phyloP scores from a whole-genome alignment of 495 filamentous ascomycete genomes.

The Cercophora newfieldiana region DNA sequence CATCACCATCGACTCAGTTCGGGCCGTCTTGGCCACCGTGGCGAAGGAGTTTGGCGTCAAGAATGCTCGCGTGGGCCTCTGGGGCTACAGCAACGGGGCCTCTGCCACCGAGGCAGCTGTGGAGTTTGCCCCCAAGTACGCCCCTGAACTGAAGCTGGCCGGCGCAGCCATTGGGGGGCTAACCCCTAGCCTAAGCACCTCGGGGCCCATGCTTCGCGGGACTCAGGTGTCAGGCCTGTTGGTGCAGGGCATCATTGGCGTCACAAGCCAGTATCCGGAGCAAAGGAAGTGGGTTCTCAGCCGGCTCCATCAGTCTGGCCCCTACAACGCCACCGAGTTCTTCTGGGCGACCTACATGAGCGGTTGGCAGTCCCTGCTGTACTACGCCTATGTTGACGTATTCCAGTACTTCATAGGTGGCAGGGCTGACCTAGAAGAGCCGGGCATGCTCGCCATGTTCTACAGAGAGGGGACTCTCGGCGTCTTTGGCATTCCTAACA shows the following conservation, averaged over 20 bases:
- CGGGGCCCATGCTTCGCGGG: constrained; percentile 25
- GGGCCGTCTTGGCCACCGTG: constrained; percentile 37
- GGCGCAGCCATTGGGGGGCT: constrained; percentile 54
- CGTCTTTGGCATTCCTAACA: constrained; percentile 42
- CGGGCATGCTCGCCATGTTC: constrained; percentile 28
- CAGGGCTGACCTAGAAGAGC: constrained; percentile 25
- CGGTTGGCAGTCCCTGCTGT: constrained; percentile 24
- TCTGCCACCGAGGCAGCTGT: constrained; percentile 56
- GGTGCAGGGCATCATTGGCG: constrained; percentile 28
- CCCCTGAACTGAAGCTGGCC: constrained; percentile 53
- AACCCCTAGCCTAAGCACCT: constrained; percentile 33
- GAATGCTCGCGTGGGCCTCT: constrained; percentile 38
- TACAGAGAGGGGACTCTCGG: constrained; percentile 41
- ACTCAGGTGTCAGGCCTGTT: constrained; percentile 27
- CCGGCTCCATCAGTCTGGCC: constrained; percentile 25
- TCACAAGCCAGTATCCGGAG: constrained; percentile 32
- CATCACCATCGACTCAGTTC: constrained; percentile 49
- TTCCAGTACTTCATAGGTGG: constrained; percentile 45
- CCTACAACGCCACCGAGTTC: constrained; percentile 34
- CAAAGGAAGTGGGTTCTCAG: constrained; percentile 26
- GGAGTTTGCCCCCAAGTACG: constrained; percentile 56
- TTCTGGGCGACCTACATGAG: constrained; percentile 31
- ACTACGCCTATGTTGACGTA: constrained; percentile 38
- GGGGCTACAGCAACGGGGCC: constrained; percentile 60
- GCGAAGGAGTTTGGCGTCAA: constrained; percentile 7